Evolutionary conservation across 495 filamentous ascomycete species (phyloP), one percentile per base, ranked within the genome.

Genomic region (Parachaetomium inaequale): DNA sequence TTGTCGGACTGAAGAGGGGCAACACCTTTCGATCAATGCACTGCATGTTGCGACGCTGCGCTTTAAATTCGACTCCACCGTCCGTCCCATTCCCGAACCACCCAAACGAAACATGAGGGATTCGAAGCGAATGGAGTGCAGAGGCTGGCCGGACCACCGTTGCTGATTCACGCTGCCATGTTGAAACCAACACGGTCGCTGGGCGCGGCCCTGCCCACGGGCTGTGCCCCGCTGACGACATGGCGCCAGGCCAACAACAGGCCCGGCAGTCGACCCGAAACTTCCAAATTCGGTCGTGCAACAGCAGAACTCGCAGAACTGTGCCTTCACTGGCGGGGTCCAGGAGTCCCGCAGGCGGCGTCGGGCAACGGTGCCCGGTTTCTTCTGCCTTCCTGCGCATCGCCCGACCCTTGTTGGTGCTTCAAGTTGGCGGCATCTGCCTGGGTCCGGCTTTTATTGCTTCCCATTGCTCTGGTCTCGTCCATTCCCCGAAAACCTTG

Each of bases 171-270:
- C 19, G 14, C 34, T 46, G 55, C 28, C 55, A 17, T 45, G 29
- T 8, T 58, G 53, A 63, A 62, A 62, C 59, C 59, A 62, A 63
- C 59, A 55, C 47, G 26, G n/a, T 45, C 4, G 17, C 34, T 14
- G 47, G 26, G 47, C 58, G 38, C 45, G 7, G 47, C 58, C 17
- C 34, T 21, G 40, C 15, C 45, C 10, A 17, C 19, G 19, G 17
- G 10, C 55, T 57, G 40, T 46, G 55, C 42, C 55, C 25, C 59
- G n/a, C 50, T 36, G 59, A 46, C 34, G 59, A 52, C 58, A 52
- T 40, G 11, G 43, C 23, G 14, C 58, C 47, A 28, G 32, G 11
- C 46, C 14, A 38, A 36, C 55, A 58, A 36, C 55, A 58, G 26
- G 46, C 43, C 43, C 32, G 8, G 31, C 57, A 51, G 36, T 17